phyloP scores from a whole-genome alignment of 202 grass and related monocot species.

The Schoenoplectus tabernaemontani region DNA sequence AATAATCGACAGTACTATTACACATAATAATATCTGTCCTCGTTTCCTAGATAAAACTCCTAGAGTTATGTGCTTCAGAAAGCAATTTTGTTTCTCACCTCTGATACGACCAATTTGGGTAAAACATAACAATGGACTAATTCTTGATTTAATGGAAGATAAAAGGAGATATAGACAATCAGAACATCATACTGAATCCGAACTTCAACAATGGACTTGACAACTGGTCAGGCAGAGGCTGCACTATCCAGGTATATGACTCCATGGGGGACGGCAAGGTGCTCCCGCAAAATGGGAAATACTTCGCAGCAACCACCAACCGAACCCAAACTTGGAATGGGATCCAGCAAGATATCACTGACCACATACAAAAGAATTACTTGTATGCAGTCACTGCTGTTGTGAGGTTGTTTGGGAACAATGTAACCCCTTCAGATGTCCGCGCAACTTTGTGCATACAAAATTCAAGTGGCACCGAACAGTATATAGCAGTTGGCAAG shows the following conservation, averaged over 20 bases:
- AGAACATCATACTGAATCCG: slow-evolving; percentile 84
- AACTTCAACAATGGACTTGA: slow-evolving; percentile 70
- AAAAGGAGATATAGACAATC: slow-evolving; percentile 31
- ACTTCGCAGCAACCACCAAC: slow-evolving; percentile 58
- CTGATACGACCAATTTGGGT: not conserved
- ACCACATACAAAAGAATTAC: slow-evolving; percentile 52
- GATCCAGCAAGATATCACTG: slow-evolving; percentile 76
- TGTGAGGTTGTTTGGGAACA: slow-evolving; percentile 37
- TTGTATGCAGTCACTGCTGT: slow-evolving; percentile 46
- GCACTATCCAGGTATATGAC: slow-evolving; percentile 68
- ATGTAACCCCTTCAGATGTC: slow-evolving; percentile 40
- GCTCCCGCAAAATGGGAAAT: slow-evolving; percentile 49
- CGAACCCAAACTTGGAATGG: slow-evolving; percentile 77
- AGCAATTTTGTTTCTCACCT: not conserved
- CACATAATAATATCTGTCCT: too few relatives aligned
- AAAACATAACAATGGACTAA: not conserved
- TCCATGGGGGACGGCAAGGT: slow-evolving; percentile 73
- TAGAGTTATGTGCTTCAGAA: not conserved
- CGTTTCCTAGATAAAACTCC: too few relatives aligned
- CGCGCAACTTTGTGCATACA: slow-evolving; percentile 44
- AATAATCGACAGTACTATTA: not conserved
- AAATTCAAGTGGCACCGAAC: slow-evolving; percentile 47
- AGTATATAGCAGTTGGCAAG: slow-evolving; percentile 70
- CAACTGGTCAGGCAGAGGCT: slow-evolving; percentile 63
- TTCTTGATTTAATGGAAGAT: slow-evolving; percentile 22